Evolutionary conservation across 2,329 filamentous ascomycete species (phyloP).

Genomic region (Elsinoe fawcettii): DNA sequence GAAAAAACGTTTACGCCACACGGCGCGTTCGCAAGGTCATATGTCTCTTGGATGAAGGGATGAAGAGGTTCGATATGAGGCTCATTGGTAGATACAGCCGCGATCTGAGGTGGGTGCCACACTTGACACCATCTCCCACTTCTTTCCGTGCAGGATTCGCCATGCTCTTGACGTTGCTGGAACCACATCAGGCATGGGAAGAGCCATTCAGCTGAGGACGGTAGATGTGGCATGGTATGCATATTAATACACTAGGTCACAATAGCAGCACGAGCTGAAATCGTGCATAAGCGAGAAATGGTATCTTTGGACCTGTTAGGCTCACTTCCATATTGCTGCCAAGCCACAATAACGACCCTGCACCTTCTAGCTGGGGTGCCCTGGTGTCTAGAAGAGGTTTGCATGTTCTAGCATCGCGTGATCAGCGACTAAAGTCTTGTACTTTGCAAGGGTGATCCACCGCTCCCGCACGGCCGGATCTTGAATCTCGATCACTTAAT

Average conservation of each 20-base stretch:
- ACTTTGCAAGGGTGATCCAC: neutral
- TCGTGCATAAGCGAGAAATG: too few species aligned
- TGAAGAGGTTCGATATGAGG: neutral
- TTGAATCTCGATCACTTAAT: neutral
- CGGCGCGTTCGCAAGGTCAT: neutral
- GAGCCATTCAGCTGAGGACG: too few species aligned
- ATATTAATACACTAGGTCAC: too few species aligned
- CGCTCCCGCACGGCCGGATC: neutral
- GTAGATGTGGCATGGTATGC: too few species aligned
- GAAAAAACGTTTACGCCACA: neutral
- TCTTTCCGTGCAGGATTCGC: too few species aligned
- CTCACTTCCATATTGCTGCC: neutral
- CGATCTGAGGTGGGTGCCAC: neutral
- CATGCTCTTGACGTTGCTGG: too few species aligned
- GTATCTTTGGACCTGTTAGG: neutral
- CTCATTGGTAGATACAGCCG: neutral
- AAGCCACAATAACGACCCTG: neutral
- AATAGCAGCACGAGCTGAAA: too few species aligned
- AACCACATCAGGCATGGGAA: too few species aligned
- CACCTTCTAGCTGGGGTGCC: neutral
- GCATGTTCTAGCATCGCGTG: neutral
- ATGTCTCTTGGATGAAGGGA: neutral
- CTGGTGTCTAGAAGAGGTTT: neutral
- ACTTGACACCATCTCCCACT: neutral
- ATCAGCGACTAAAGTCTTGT: slow-evolving; percentile 1